Percentiles rank a stretch among this genome's conserved stretches.
Evolutionary conservation across 805 yeast species (phyloP).

Genomic region (Priceomyces medius): DNA sequence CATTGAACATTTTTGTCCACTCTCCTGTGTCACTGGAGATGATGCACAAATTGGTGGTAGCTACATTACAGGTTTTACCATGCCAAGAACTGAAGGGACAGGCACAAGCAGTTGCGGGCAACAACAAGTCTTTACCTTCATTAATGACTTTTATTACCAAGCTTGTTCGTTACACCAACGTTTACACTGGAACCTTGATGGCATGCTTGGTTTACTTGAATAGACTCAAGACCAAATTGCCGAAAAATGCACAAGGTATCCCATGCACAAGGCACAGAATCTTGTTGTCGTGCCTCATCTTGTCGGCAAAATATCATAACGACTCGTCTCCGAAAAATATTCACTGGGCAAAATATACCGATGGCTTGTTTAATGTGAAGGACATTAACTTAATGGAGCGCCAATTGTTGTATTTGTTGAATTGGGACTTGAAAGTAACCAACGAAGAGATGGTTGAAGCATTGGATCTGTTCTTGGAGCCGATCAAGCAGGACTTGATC

Average conservation of each 20-base stretch:
- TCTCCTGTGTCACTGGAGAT: constrained; percentile 74
- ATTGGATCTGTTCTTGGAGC: constrained; percentile 49
- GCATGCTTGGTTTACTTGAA: constrained; percentile 69
- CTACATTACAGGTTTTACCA: constrained; percentile 66
- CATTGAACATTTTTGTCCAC: constrained; percentile 56
- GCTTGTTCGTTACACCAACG: constrained; percentile 71
- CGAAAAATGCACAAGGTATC: constrained; percentile 70
- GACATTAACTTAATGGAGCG: constrained; percentile 82
- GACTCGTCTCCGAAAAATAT: constrained; percentile 75
- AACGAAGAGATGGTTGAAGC: constrained; percentile 43
- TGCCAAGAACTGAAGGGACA: constrained; percentile 45
- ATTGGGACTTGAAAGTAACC: constrained; percentile 63
- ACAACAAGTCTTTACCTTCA: constrained; percentile 55
- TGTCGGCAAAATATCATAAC: constrained; percentile 72
- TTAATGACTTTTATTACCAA: constrained; percentile 71
- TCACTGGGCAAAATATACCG: constrained; percentile 80
- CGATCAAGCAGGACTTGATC: constrained; percentile 45
- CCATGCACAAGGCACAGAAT: constrained; percentile 81
- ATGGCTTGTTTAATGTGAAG: constrained; percentile 62
- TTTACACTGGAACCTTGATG: constrained; percentile 77
- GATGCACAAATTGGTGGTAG: constrained; percentile 66
- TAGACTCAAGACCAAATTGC: constrained; percentile 58
- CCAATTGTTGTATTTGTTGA: constrained; percentile 62
- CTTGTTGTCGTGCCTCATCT: constrained; percentile 68
- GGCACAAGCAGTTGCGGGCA: constrained; percentile 17